Evolutionary conservation across 139 green algal genomes (phyloP), one percentile per base, ranked within the genome.

Genomic region (Axilococcus clingmanii): DNA sequence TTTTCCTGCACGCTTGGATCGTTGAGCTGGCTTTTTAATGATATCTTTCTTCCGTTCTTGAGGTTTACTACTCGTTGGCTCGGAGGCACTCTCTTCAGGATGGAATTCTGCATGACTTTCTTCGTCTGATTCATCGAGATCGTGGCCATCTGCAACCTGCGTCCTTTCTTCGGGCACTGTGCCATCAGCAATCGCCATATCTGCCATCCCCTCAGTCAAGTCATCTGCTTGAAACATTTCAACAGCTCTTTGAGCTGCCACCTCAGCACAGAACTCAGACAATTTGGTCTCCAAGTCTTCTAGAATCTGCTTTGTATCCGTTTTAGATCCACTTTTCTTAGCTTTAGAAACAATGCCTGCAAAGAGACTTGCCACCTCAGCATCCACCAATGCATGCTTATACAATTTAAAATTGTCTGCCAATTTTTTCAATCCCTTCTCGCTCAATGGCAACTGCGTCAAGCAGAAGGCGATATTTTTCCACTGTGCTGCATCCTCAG

Each of bases 391-490:
- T 17, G 74, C 57, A 30, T 80, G 65, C 59, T 85, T 84, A 79
- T 91, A 96, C 42, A 52, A 53, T 23, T 74, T 73, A 32, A 86
- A 74, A 16, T 57, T 40, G 28, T 97, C 87, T 28, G 71, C 71
- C 42, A 94, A 52, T 22, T 66, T 68, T 27, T 76, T 72, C 55
- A 91, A 40, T 8, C 75, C 83, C 65, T 91, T 93, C 32, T 97
- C 89, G 14, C 61, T 85, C 57, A 89, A 68, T 2, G 52, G 68
- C 40, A 97, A 63, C 70, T 81, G 69, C 0, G 49, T 62, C 7
- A 96, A 55, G 71, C 85, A 95, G 65, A 83, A 91, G n/a, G 84
- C 86, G 23, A 96, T 65, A 48, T 79, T 64, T 33, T 77, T 76
- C 87, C 78, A 90, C 60, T 88, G 70, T 12, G 27, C 30, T 11